Conservation (phyloP, 2,329 filamentous ascomycete genomes). For the Botryosphaeria dothidea region DNA sequence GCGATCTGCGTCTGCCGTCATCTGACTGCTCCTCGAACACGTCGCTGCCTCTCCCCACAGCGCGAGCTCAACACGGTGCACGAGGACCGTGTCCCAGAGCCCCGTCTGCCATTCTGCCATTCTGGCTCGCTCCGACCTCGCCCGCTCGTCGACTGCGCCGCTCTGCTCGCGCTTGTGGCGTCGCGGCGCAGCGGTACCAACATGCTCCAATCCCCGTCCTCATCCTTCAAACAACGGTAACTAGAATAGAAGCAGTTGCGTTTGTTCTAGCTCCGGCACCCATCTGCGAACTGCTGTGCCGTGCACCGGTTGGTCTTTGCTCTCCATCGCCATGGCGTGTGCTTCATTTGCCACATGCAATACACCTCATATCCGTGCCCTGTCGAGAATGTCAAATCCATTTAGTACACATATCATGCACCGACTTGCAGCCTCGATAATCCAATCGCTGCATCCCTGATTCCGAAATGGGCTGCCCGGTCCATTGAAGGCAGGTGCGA, state of each 20-base stretch:
- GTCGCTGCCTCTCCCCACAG: slow-evolving; percentile 7
- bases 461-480: neutral
- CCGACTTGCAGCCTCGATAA: no score
- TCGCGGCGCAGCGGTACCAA: neutral
- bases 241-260: slow-evolving; percentile 4
- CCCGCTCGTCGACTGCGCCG: no score
- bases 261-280: neutral
- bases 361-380: no score
- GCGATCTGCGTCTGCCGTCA: neutral
- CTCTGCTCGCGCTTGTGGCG: neutral
- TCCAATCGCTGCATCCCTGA: no score
- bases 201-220: neutral
- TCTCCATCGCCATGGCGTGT: neutral
- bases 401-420: no score
- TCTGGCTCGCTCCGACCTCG: no score
- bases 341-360: neutral
- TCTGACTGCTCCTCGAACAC: slow-evolving; percentile 7
- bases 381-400: neutral
- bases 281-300: neutral
- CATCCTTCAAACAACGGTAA: neutral
- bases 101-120: neutral
- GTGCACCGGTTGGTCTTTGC: neutral
- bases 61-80: neutral
- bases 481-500: neutral
- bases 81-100: no score